These are phyloP conservation scores for Thielaviopsis ethacetica DNA, from an alignment of 2,329 filamentous ascomycete species.

Conservation along the genomic window DNA sequence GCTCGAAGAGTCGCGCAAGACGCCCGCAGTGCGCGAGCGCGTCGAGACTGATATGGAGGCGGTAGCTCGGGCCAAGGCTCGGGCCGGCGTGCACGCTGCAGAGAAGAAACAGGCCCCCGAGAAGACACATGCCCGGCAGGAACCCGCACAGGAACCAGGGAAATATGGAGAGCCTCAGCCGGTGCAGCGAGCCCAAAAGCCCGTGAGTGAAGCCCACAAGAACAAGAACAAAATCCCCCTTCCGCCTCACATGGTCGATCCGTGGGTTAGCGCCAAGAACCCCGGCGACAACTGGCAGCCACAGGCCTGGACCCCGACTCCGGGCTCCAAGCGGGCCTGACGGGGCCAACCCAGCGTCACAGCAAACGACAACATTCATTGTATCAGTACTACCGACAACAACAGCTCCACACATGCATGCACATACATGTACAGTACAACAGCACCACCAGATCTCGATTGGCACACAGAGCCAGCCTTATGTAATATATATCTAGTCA, in stretches of 20 bases:
- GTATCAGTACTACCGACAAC: background rate
- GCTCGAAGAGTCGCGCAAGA: constrained; percentile 5
- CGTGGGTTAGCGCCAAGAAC: constrained; percentile 39
- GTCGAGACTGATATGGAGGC: constrained; percentile 12
- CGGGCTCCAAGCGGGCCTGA: constrained; percentile 19
- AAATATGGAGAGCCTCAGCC: background rate
- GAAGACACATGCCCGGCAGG: background rate
- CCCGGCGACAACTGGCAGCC: constrained; percentile 55
- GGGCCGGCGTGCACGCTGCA: background rate
- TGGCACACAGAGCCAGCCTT: background rate
- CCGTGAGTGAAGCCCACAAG: background rate
- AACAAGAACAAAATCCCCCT: constrained; percentile 1
- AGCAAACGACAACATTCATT: background rate
- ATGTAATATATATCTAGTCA: background rate
- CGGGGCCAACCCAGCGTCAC: background rate
- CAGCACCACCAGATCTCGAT: too few species aligned
- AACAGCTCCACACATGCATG: background rate
- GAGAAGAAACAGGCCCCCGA: background rate
- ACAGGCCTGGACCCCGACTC: constrained; percentile 37
- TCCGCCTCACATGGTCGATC: constrained; percentile 24
- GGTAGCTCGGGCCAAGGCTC: constrained; percentile 1
- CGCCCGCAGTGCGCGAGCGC: background rate
- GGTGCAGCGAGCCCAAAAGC: too few species aligned
- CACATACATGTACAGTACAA: background rate
- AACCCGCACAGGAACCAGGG: background rate